Evolutionary conservation across 345 rosid genomes (phyloP), one percentile per base, ranked within the genome.

Genomic region (Dovyalis caffra): DNA sequence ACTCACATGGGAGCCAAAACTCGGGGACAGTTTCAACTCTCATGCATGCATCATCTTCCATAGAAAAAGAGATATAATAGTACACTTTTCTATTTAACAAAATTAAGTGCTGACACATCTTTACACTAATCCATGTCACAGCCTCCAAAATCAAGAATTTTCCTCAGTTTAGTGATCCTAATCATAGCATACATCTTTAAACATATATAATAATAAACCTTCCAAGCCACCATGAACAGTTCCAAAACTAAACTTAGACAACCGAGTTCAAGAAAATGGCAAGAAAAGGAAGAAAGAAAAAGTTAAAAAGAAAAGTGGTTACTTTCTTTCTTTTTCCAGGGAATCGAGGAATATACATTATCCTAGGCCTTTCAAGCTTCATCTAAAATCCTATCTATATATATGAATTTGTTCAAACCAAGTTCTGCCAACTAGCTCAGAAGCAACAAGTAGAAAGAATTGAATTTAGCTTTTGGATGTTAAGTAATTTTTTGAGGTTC

Each of bases 91-190:
- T 12, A 11, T 43, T 14, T 6, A 35, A 26, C 8, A 78, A 37
- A 75, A 45, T 69, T 16, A 31, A 1, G 18, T 61, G 87, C 77
- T 78, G 90, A 87, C 86, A 43, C 82, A 60, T 33, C 65, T 74
- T 74, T 34, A 20, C 77, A 74, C 79, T 25, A 1, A 57, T 56
- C 86, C 85, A 69, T 29, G 70, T 83, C 90, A 81, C 35, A 40
- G 43, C 15, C 66, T 45, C 45, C 66, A 69, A 68, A 35, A 68
- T 37, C 64, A 45, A 64, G 9, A 67, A 66, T 51, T 67, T 34
- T 61, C 23, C 37, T 31, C 64, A n/a, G n/a, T n/a, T 58, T 9
- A 6, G 14, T n/a, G 20, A 1, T 1, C 11, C n/a, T 47, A 47
- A 26, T 29, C 72, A 51, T 0, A 60, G n/a, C 31, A 64, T 8